phyloP scores from a whole-genome alignment of 1,284 basidiomycete genomes.

The Naganishia liquefaciens region DNA sequence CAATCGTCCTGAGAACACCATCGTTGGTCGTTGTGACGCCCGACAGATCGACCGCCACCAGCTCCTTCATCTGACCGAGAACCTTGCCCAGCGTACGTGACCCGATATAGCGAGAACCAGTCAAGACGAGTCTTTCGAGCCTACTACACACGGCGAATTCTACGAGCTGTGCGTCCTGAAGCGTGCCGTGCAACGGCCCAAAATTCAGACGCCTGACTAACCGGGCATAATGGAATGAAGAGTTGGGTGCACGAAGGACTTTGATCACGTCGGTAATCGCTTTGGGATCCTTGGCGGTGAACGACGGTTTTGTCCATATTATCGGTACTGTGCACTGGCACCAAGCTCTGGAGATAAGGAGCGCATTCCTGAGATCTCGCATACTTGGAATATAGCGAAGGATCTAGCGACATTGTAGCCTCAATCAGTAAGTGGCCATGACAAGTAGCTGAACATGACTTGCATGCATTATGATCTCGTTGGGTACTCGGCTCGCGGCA shows the following conservation, averaged over 20 bases:
- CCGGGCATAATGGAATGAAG: conserved; percentile 82
- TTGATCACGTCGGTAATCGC: conserved; percentile 33
- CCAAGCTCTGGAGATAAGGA: conserved; percentile 88
- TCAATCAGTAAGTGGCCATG: not conserved
- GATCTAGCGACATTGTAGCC: conserved; percentile 64
- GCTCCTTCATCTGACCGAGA: conserved; percentile 68
- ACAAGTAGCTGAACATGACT: not conserved
- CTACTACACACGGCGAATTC: conserved; percentile 75
- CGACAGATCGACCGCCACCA: conserved; percentile 87
- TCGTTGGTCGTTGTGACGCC: conserved; percentile 71
- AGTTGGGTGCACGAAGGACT: conserved; percentile 44
- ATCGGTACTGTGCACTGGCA: conserved; percentile 93
- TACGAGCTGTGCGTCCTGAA: conserved; percentile 76
- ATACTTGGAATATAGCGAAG: conserved; percentile 76
- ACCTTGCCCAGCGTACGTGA: conserved; percentile 69
- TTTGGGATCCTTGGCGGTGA: conserved; percentile 63
- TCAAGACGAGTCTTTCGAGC: conserved; percentile 87
- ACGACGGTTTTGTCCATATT: conserved; percentile 89
- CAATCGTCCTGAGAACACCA: conserved; percentile 69
- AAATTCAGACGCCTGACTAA: conserved; percentile 93
- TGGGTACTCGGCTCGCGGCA: conserved; percentile 20
- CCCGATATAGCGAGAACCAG: conserved; percentile 74
- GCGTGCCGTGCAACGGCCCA: conserved; percentile 67
- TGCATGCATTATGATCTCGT: conserved; percentile 32
- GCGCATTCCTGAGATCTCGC: conserved; percentile 70